These are phyloP conservation scores for Millerago galiae DNA, from an alignment of 805 yeast genomes.

Conservation along the genomic window DNA sequence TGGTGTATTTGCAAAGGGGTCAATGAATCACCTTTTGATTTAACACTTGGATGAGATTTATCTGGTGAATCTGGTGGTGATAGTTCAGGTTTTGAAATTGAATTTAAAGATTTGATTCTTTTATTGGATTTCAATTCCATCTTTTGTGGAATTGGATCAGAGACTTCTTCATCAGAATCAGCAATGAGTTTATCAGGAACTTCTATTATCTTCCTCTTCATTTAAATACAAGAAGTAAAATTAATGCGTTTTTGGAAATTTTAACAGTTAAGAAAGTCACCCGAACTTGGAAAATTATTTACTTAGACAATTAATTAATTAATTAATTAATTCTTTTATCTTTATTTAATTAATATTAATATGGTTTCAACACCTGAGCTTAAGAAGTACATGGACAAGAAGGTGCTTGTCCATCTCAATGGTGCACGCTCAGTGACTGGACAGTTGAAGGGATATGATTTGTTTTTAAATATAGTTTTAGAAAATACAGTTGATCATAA, in stretches of 20 bases:
- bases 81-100: not conserved
- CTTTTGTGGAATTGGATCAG: not conserved
- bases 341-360: not conserved
- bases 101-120: not conserved
- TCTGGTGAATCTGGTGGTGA: not conserved
- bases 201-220: not conserved
- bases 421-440: slow-evolving; percentile 80
- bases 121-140: too few relatives aligned
- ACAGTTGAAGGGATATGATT: slow-evolving; percentile 77
- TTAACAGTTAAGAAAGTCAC: not conserved
- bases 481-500: slow-evolving; percentile 58
- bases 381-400: slow-evolving; percentile 69
- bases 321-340: not conserved
- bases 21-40: not conserved
- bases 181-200: not conserved
- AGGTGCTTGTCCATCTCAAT: slow-evolving; percentile 65
- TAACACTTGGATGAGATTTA: not conserved
- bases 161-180: not conserved
- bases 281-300: not conserved
- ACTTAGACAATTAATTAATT: not conserved
- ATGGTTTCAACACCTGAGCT: slow-evolving; percentile 63
- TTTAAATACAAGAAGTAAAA: too few relatives aligned
- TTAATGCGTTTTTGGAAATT: too few relatives aligned
- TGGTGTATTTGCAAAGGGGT: slow-evolving; percentile 7
- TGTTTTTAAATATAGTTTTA: slow-evolving; percentile 59